phyloP scores from a whole-genome alignment of 139 green algal species.

The Trebouxia sp. region DNA sequence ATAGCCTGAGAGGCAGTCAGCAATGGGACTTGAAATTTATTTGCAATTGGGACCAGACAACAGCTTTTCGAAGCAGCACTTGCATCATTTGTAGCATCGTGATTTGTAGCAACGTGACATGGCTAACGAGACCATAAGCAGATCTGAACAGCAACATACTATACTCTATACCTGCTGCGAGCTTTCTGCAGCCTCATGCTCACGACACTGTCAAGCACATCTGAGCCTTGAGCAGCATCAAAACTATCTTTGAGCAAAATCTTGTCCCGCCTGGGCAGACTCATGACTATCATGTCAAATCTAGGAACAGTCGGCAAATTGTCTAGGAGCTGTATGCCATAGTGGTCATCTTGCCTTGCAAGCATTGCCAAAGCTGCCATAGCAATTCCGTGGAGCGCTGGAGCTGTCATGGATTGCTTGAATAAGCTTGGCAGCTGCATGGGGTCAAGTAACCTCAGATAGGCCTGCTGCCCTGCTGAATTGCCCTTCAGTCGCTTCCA shows the following conservation, averaged over 20 bases:
- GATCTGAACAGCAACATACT: too few species aligned
- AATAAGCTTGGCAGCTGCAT: slow-evolving; percentile 61
- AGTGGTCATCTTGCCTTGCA: background rate
- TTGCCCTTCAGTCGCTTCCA: slow-evolving; percentile 65
- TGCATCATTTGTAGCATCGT: too few species aligned
- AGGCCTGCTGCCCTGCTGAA: slow-evolving; percentile 48
- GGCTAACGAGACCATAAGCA: too few species aligned
- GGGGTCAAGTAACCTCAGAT: slow-evolving; percentile 54
- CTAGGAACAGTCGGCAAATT: slow-evolving; percentile 4
- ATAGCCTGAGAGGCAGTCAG: too few species aligned
- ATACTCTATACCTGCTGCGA: background rate
- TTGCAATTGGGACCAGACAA: too few species aligned
- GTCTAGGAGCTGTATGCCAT: slow-evolving; percentile 23
- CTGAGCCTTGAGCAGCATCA: background rate
- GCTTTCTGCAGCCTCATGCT: background rate
- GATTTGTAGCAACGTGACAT: too few species aligned
- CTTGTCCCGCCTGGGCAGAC: background rate
- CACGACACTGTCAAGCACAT: background rate
- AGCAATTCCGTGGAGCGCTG: slow-evolving; percentile 43
- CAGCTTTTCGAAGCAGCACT: too few species aligned
- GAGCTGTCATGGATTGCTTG: slow-evolving; percentile 59
- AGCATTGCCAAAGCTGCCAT: slow-evolving; percentile 31
- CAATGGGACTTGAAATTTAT: too few species aligned
- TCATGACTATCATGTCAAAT: slow-evolving; percentile 32
- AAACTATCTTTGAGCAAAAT: background rate